These are phyloP conservation scores for Claviceps sp. DNA, from an alignment of 2,329 filamentous ascomycete species.

Conservation along the genomic window DNA sequence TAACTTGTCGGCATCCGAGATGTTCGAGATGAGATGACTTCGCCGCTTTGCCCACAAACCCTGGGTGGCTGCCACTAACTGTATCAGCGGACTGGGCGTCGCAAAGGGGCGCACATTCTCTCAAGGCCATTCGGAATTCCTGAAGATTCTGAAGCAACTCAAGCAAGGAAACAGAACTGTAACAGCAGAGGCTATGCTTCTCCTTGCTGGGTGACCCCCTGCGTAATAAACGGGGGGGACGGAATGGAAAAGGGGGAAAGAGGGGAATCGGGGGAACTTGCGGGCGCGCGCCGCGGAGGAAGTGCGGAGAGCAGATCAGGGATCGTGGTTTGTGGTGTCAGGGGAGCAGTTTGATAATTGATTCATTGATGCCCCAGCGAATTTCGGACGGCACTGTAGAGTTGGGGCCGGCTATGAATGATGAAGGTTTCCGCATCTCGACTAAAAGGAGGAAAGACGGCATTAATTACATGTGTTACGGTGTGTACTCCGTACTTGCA, in stretches of 20 bases:
- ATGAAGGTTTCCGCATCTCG: neutral
- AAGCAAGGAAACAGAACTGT: no score
- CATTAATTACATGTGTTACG: neutral
- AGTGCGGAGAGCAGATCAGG: neutral
- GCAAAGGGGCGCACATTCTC: no score
- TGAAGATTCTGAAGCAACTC: no score
- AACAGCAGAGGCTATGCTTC: neutral
- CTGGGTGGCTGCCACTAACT: no score
- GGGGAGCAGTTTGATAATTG: neutral
- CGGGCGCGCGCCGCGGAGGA: neutral
- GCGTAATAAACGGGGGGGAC: neutral
- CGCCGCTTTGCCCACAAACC: no score
- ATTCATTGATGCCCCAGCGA: neutral
- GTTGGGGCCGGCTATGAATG: neutral
- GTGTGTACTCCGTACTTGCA: neutral
- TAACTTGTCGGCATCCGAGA: no score
- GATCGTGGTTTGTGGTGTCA: neutral
- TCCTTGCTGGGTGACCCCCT: neutral
- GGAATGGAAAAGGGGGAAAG: neutral
- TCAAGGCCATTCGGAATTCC: no score
- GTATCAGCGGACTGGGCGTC: no score
- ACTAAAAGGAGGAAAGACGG: neutral
- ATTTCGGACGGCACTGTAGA: neutral
- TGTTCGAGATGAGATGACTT: no score
- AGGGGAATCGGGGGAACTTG: neutral